These are phyloP conservation scores for Geranomyces variabilis DNA, from an alignment of 192 early-diverging fungal genomes.

Conservation along the genomic window DNA sequence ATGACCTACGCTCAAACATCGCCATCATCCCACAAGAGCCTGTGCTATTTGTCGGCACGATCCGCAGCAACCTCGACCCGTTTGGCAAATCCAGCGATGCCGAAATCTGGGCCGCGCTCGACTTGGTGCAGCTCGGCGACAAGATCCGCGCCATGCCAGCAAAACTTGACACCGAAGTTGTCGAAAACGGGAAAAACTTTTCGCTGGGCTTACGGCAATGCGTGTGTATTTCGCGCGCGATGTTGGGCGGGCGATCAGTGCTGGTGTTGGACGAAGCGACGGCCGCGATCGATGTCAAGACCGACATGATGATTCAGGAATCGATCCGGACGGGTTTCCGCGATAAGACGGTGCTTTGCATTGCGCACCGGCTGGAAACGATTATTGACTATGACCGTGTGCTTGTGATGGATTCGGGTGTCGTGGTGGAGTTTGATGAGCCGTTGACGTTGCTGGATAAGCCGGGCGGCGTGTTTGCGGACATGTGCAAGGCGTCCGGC, in stretches of 20 bases:
- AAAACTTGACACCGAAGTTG: conserved; percentile 55
- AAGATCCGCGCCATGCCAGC: conserved; percentile 51
- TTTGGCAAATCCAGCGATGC: conserved; percentile 59
- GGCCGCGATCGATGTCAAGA: conserved; percentile 51
- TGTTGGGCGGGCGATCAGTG: conserved; percentile 53
- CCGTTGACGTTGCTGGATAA: conserved; percentile 49
- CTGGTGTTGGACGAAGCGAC: conserved; percentile 67
- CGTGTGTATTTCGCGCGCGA: conserved; percentile 60
- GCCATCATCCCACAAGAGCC: conserved; percentile 91
- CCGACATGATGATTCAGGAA: conserved; percentile 56
- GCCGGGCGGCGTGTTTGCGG: conserved; percentile 15
- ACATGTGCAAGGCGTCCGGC: no score
- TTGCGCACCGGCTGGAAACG: conserved; percentile 54
- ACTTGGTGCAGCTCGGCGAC: conserved; percentile 58
- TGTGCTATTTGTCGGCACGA: conserved; percentile 70
- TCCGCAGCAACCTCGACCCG: conserved; percentile 89
- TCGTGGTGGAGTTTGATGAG: conserved; percentile 55
- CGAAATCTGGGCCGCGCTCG: conserved; percentile 70
- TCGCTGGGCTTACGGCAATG: conserved; percentile 58
- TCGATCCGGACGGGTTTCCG: conserved; percentile 53
- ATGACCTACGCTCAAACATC: conserved; percentile 69
- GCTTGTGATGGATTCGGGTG: conserved; percentile 56
- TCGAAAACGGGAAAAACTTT: conserved; percentile 65
- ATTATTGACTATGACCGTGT: conserved; percentile 50
- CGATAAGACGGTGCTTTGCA: conserved; percentile 53